Percentiles rank a stretch among this genome's conserved stretches.
phyloP scores from a whole-genome alignment of 2,329 filamentous ascomycete genomes.

The Arthroderma uncinatum region DNA sequence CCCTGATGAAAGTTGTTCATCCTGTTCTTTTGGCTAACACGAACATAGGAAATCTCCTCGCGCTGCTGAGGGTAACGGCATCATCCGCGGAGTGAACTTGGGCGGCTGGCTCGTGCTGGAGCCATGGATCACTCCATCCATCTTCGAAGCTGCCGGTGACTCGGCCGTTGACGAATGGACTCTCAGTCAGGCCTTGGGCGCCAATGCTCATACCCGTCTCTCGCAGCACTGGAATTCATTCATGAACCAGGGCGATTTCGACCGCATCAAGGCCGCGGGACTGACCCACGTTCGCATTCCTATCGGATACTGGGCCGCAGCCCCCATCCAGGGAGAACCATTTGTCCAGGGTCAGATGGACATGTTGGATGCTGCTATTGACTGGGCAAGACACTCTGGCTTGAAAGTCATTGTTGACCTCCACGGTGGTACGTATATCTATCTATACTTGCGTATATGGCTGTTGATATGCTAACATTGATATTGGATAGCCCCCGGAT shows the following conservation, averaged over 20 bases:
- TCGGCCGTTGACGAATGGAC: slow-evolving; percentile 49
- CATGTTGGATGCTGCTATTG: slow-evolving; percentile 46
- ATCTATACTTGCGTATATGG: background rate
- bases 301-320: slow-evolving; percentile 54
- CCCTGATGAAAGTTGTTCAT: too few relatives aligned
- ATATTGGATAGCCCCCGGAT: slow-evolving; percentile 40
- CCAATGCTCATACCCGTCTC: slow-evolving; percentile 39
- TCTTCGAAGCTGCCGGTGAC: slow-evolving; percentile 43
- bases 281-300: slow-evolving; percentile 52
- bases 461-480: slow-evolving; percentile 8
- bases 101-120: slow-evolving; percentile 56
- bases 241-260: slow-evolving; percentile 46
- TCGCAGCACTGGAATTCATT: slow-evolving; percentile 49
- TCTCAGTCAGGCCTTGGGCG: slow-evolving; percentile 40
- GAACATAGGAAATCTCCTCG: background rate
- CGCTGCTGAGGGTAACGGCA: background rate
- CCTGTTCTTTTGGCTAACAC: background rate
- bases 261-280: slow-evolving; percentile 44
- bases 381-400: slow-evolving; percentile 47
- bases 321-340: slow-evolving; percentile 44
- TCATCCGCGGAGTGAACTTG: slow-evolving; percentile 53
- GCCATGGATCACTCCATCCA: slow-evolving; percentile 53
- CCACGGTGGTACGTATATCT: slow-evolving; percentile 46
- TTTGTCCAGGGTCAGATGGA: slow-evolving; percentile 52
- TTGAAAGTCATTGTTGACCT: slow-evolving; percentile 58